phyloP scores from a whole-genome alignment of 179 eudicot genomes.

The Silene vulgaris region DNA sequence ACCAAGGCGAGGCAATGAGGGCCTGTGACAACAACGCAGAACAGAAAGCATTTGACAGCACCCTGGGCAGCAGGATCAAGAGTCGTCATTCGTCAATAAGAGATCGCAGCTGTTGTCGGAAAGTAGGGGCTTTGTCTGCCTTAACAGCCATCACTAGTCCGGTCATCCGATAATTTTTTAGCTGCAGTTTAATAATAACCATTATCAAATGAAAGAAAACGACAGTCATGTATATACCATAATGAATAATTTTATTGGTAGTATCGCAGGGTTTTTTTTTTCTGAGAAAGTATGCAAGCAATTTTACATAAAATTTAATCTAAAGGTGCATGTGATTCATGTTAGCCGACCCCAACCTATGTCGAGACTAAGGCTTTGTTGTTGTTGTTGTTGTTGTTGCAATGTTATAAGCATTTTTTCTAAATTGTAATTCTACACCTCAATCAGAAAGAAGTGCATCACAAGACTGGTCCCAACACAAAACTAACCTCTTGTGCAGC shows the following conservation, averaged over 20 bases:
- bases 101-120: conserved; percentile 54
- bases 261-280: neutral
- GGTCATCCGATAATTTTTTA: conserved; percentile 53
- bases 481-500: conserved; percentile 58
- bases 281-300: neutral
- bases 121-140: conserved; percentile 49
- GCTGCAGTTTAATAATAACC: conserved; percentile 40
- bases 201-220: neutral
- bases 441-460: neutral
- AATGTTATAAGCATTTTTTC: neutral
- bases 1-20: too few relatives aligned
- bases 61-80: conserved; percentile 26
- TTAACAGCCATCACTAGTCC: conserved; percentile 84
- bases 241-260: neutral
- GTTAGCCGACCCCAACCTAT: neutral
- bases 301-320: too few relatives aligned
- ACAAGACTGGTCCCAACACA: conserved; percentile 8
- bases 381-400: neutral
- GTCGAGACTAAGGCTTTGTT: too few relatives aligned
- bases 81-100: conserved; percentile 61
- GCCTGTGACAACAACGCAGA: too few relatives aligned
- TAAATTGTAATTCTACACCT: neutral
- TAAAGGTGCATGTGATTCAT: too few relatives aligned
- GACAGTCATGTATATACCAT: neutral
- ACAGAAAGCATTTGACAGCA: neutral